Percentiles rank a stretch among this genome's conserved stretches.
Conservation (phyloP, 257 asterid genomes). For the Nicotiana obtusifolia region DNA sequence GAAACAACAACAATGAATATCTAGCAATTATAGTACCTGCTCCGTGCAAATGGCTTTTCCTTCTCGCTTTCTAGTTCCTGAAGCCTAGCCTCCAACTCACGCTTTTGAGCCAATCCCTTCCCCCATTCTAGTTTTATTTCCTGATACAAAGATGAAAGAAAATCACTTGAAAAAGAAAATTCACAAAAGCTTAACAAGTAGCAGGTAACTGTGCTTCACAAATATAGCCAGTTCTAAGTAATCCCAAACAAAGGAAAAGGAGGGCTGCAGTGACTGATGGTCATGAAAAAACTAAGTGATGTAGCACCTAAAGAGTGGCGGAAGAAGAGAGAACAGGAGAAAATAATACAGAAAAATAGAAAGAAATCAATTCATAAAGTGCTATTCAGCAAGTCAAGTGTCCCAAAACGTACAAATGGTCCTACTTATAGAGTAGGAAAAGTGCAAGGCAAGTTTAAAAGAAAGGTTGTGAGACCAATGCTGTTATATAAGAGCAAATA, state of each 20-base stretch:
- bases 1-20: background rate
- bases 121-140: slow-evolving; percentile 96
- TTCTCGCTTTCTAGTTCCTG: slow-evolving; percentile 76
- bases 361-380: background rate
- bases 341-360: background rate
- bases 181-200: background rate
- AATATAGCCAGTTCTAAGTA: background rate
- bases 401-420: background rate
- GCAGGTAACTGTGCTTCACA: background rate
- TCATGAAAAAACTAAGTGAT: background rate
- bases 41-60: slow-evolving; percentile 92
- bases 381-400: background rate
- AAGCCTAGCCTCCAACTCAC: slow-evolving; percentile 75
- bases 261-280: background rate
- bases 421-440: background rate
- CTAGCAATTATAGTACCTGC: slow-evolving; percentile 37
- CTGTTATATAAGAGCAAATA: no score
- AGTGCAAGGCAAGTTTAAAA: background rate
- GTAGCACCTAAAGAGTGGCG: background rate
- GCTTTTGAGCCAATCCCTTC: slow-evolving; percentile 83
- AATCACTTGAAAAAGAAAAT: background rate
- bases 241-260: background rate
- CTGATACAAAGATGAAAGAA: slow-evolving; percentile 31
- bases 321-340: background rate
- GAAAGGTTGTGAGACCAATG: background rate